Evolutionary conservation across 768 basidiomycete genomes (phyloP), one percentile per base, ranked within the genome.

Genomic region (Mycena capillaripes): DNA sequence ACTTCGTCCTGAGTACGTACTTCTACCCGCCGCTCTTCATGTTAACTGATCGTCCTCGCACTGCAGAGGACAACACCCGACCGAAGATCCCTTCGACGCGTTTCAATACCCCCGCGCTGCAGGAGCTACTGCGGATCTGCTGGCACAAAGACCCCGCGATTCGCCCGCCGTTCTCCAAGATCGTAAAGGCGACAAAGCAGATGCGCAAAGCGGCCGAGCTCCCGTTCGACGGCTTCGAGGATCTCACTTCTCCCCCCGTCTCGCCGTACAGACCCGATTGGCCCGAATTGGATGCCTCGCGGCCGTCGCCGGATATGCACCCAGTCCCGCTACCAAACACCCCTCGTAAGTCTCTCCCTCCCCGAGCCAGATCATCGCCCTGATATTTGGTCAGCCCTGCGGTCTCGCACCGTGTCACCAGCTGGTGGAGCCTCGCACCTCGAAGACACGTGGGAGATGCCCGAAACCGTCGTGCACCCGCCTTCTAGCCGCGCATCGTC

Each of bases 121-220:
- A 83, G 72, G 80, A 84, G 9, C 81, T 93, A 50, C 81, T 95
- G 27, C 80, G 82, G 12, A 52, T 76, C 4, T 92, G 91, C 74
- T 95, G 93, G 93, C 80, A 85, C 52, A 81, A 79, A 2, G 83
- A 89, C 56, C 89, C 92, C 0, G 70, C 78, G 7, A 66, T 75
- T 19, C 87, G 93, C 0, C 89, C 89, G 8, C 74, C 85, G 0
- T 95, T 94, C 76, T 77, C 82, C 17, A 75, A 81, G 30, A 82
- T 93, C 32, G 86, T 87, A 2, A 73, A 77, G 11, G 84, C 84
- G 21, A 75, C 92, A 64, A 84, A 87, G 76, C 79, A 77, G 40
- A 76, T 91, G 42, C 85, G 88, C 57, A 82, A 79, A 44, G 82
- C 76, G 46, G 70, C 74, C 25, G 74, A 75, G 59, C 50, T 61